Base-by-base conservation (phyloP, 2,329 filamentous ascomycete genomes). In the Macrophomina tecta region DNA sequence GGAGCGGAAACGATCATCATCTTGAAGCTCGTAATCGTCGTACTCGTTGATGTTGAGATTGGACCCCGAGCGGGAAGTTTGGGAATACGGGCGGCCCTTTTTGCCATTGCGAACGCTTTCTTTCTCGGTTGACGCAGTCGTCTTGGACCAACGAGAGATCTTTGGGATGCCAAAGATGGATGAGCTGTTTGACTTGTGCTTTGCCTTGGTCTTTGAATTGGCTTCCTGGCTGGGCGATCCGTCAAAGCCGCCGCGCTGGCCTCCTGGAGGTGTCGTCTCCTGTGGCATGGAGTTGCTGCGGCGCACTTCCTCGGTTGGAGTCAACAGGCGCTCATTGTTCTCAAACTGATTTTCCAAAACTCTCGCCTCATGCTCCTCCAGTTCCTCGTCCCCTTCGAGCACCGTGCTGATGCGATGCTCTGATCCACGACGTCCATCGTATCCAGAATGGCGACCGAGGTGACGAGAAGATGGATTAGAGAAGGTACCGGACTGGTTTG, bases 121-220 rank as follows among this genome's bases (percentile, higher is more conserved):
- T 52, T 92, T 90, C 51, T 93, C 89, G 68, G 93, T 97, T 0
- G 93, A 97, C 4, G 94, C 87, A 0, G 95, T 99, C 2, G 94
- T 98, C 81, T 96, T 95, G 0, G 94, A 98, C 95, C 95, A 99
- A 51, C 95, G 88, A 5, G 95, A 98, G 69, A 97, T 94, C 82
- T 97, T 97, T 30, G 94, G 93, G 69, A 82, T 79, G 58, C 80
- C 80, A 66, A 97, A 91, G 83, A 89, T 84, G 0, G 91, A 92
- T 0, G 93, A 95, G 67, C 89, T 89, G 75, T 87, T 91, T 0
- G 92, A 94, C 77, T 97, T 97, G 81, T 96, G 91, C 81, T 97
- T 97, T 78, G 91, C 92, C 70, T 84, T 78, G 81, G 95, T 91
- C 81, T 97, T 97, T 77, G 91, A 92, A 70, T 84, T 78, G 69